Conservation (phyloP, 2,329 filamentous ascomycete genomes). For the Elsinoe necatrix region DNA sequence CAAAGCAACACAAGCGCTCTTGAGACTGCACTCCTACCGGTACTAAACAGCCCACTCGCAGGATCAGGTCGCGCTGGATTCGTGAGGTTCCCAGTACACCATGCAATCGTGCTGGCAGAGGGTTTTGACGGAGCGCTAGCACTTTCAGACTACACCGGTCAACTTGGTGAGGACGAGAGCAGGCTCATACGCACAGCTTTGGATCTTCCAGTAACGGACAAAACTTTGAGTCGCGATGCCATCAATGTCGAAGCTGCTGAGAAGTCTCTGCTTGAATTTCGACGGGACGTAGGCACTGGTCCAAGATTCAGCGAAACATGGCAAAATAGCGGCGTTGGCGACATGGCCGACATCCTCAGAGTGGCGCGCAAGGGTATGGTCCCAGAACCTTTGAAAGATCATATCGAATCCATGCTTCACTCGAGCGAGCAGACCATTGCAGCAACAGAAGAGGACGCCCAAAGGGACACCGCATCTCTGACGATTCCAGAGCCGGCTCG, state of each 20-base stretch:
- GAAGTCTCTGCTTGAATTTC: slow-evolving; percentile 47
- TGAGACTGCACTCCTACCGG: slow-evolving; percentile 65
- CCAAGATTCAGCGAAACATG: slow-evolving; percentile 29
- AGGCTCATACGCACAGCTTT: slow-evolving; percentile 49
- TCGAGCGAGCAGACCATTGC: slow-evolving; percentile 46
- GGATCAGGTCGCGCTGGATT: slow-evolving; percentile 56
- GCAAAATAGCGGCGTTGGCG: slow-evolving; percentile 27
- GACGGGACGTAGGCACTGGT: slow-evolving; percentile 27
- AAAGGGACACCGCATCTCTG: slow-evolving; percentile 27
- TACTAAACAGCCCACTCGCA: slow-evolving; percentile 59
- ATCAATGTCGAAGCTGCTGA: slow-evolving; percentile 36
- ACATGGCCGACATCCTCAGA: slow-evolving; percentile 24
- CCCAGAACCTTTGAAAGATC: slow-evolving; percentile 56
- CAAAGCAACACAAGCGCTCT: slow-evolving; percentile 36
- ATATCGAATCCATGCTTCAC: slow-evolving; percentile 60
- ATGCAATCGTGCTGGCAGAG: slow-evolving; percentile 63
- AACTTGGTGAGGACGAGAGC: slow-evolving; percentile 27
- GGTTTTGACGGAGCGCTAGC: slow-evolving; percentile 61
- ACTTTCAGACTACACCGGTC: slow-evolving; percentile 34
- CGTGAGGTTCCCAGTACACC: slow-evolving; percentile 76
- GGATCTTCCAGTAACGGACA: slow-evolving; percentile 38
- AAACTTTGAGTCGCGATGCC: neutral
- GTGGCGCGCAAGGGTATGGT: slow-evolving; percentile 33
- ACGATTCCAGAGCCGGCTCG: slow-evolving; percentile 37
- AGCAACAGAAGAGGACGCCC: slow-evolving; percentile 37